Evolutionary conservation across 2,329 filamentous ascomycete species (phyloP).

Genomic region (Colletotrichum sp.): DNA sequence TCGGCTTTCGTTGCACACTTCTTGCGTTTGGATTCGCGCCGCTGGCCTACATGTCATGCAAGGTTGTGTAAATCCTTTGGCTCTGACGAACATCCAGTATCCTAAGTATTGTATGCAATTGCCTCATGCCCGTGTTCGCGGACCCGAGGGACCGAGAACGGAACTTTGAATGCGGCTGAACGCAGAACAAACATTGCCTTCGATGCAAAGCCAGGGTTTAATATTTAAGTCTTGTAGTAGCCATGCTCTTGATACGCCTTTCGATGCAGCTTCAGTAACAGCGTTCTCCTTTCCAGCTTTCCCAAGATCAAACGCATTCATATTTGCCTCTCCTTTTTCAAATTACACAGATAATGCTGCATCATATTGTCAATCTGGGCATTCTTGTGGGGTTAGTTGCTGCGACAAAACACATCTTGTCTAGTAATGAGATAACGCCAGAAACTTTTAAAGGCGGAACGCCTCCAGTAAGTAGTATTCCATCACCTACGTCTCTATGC

Average conservation of each 20-base stretch:
- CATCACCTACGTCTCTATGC: rapidly evolving
- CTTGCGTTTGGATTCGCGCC: not conserved
- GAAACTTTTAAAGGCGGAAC: not conserved
- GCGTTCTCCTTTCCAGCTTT: not conserved
- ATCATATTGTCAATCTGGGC: not conserved
- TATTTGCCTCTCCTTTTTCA: rapidly evolving
- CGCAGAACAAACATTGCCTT: rapidly evolving
- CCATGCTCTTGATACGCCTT: not conserved
- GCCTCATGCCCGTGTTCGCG: not conserved
- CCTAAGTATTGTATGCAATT: rapidly evolving
- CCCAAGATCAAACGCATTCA: rapidly evolving
- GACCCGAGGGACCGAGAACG: not conserved
- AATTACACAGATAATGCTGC: not conserved
- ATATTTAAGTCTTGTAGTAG: not conserved
- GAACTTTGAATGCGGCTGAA: rapidly evolving
- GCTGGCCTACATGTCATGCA: not conserved
- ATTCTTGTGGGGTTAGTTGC: not conserved
- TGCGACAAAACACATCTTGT: not conserved
- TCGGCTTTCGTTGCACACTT: not conserved
- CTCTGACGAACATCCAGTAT: not conserved
- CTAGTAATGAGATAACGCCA: not conserved
- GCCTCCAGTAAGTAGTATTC: not conserved
- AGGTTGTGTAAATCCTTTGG: not conserved
- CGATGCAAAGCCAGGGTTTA: rapidly evolving
- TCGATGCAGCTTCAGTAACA: not conserved